Percentiles rank a stretch among this genome's conserved stretches.
Evolutionary conservation across 208 protist genomes (phyloP).

Genomic region (Entamoeba dispar): DNA sequence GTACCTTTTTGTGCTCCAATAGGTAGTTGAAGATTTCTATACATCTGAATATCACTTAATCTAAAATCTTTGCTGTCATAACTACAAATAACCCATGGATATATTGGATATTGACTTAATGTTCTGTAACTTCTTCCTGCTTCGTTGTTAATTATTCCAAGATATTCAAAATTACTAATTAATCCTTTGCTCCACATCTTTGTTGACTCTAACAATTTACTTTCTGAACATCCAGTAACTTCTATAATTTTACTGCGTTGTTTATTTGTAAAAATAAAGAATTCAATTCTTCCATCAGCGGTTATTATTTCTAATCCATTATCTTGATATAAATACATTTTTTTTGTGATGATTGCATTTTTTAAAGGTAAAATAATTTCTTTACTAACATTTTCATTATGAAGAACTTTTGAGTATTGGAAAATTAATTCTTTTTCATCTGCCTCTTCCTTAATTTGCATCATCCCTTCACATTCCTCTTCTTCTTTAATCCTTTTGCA

Average conservation of each 20-base stretch:
- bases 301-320: background rate
- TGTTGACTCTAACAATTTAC: background rate
- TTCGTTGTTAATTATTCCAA: slow-evolving; percentile 16
- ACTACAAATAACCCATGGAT: slow-evolving; percentile 26
- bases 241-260: background rate
- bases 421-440: background rate
- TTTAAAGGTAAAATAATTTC: background rate
- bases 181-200: slow-evolving; percentile 6
- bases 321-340: background rate
- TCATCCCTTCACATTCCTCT: background rate
- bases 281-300: background rate
- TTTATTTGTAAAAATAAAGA: background rate
- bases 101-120: slow-evolving; percentile 26
- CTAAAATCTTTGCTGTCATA: slow-evolving; percentile 22
- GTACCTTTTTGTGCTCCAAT: slow-evolving; percentile 29
- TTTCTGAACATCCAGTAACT: background rate
- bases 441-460: background rate
- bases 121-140: slow-evolving; percentile 11
- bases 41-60: slow-evolving; percentile 27
- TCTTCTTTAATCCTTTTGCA: background rate
- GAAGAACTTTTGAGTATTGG: background rate
- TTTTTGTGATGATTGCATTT: background rate
- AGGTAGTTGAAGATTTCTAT: slow-evolving; percentile 39
- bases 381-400: background rate
- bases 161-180: slow-evolving; percentile 28